Conservation (phyloP, 1,139 yeast genomes). For the Pichia sp. region DNA sequence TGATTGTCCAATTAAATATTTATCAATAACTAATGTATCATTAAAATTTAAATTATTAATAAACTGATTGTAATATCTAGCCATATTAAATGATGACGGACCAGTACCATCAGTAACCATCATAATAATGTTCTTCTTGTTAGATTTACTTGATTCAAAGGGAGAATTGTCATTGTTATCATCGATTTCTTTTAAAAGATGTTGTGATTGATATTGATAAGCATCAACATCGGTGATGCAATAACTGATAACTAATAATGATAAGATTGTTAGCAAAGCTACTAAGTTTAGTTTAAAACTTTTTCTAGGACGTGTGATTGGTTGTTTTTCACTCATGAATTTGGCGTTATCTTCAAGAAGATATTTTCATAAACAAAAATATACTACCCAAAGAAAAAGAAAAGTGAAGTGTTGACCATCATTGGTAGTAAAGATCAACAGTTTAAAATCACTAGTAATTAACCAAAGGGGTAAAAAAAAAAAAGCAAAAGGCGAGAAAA, state of each 20-base stretch:
- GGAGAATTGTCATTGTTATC: too few relatives aligned
- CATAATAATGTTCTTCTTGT: constrained; percentile 62
- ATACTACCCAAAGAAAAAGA: too few relatives aligned
- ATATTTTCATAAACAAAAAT: too few relatives aligned
- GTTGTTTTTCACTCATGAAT: not conserved
- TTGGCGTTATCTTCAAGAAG: too few relatives aligned
- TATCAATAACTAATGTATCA: constrained; percentile 55
- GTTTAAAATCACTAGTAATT: too few relatives aligned
- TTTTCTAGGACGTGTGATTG: not conserved
- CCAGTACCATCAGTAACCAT: constrained; percentile 94
- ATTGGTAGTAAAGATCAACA: too few relatives aligned
- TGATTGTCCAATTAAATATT: constrained; percentile 65
- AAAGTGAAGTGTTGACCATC: too few relatives aligned
- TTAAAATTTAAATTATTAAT: constrained; percentile 44
- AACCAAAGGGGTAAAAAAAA: too few relatives aligned
- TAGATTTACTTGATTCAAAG: not conserved
- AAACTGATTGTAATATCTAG: constrained; percentile 63
- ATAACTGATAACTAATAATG: not conserved
- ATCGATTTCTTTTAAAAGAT: too few relatives aligned
- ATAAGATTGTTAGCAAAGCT: constrained; percentile 1
- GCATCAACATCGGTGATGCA: constrained; percentile 5
- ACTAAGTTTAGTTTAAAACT: constrained; percentile 2
- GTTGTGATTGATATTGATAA: not conserved
- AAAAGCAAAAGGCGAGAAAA: too few relatives aligned
- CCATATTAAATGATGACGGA: constrained; percentile 70